A percentile compares a stretch with the other conserved stretches of the same genome.
Evolutionary conservation across 2,329 filamentous ascomycete species (phyloP).

Genomic region (Sphaceloma murrayae): DNA sequence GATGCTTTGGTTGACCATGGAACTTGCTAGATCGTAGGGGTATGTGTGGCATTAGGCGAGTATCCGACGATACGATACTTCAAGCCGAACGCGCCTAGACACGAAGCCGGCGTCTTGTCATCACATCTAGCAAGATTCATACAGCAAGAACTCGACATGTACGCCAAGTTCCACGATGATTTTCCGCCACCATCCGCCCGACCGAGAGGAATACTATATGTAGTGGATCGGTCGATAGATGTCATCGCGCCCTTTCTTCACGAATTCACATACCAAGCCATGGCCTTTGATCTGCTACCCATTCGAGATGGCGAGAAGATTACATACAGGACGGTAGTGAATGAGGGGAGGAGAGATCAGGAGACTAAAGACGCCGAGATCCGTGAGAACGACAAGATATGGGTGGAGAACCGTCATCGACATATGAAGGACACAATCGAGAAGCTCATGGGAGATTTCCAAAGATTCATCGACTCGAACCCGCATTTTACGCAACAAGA

Average conservation of each 20-base stretch:
- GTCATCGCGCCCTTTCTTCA: slow-evolving; percentile 78
- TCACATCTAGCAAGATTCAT: slow-evolving; percentile 83
- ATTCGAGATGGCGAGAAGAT: slow-evolving; percentile 85
- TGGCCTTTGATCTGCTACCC: slow-evolving; percentile 87
- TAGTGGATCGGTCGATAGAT: slow-evolving; percentile 91
- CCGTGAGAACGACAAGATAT: slow-evolving; percentile 81
- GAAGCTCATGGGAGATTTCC: slow-evolving; percentile 84
- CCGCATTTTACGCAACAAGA: slow-evolving; percentile 77
- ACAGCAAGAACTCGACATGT: slow-evolving; percentile 82
- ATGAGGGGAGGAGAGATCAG: slow-evolving; percentile 59
- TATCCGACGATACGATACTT: slow-evolving; percentile 92
- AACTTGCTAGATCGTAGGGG: slow-evolving; percentile 64
- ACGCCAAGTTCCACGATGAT: slow-evolving; percentile 71
- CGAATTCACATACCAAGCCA: slow-evolving; percentile 97
- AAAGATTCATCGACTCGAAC: slow-evolving; percentile 82
- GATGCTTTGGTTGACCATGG: too few species aligned
- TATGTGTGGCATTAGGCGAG: slow-evolving; percentile 88
- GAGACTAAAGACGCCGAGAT: slow-evolving; percentile 89
- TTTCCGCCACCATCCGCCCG: slow-evolving; percentile 73
- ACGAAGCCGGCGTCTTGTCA: slow-evolving; percentile 82
- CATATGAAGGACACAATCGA: slow-evolving; percentile 99
- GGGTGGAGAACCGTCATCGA: slow-evolving; percentile 85
- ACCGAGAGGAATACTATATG: slow-evolving; percentile 71
- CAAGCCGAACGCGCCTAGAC: slow-evolving; percentile 59
- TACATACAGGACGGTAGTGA: slow-evolving; percentile 70